Base-by-base conservation (phyloP, 371 early-diverging fungal species). In the Mortierella sp. region DNA sequence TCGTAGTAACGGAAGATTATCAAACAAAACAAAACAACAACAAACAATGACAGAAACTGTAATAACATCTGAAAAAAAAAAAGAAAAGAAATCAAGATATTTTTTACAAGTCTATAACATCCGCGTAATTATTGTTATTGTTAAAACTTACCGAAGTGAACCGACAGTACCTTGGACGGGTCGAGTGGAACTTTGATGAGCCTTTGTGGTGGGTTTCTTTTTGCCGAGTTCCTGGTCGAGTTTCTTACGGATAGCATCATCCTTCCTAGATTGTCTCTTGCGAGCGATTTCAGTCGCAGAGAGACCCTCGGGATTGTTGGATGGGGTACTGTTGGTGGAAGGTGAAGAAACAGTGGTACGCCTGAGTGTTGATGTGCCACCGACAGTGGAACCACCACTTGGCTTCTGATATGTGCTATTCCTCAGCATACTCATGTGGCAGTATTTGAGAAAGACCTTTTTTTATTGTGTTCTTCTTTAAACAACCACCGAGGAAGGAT, bases 191-290 rank as follows among this genome's bases (percentile, higher is more conserved):
- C 69, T 72, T 9, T 51, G 51, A 58, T 83, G 77, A 35, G 76
- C 64, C 29, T 72, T 53, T 32, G 73, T 75, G 17, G 66, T 35
- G 1, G 80, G 60, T 15, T 76, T 76, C 78, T 92, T 92, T 64
- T 88, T 90, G 65, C 86, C 89, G n/a, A 93, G 85, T 56, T 92
- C 93, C 49, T 90, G 88, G 70, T 92, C 93, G 7, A 91, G 84
- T 83, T 91, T 92, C 76, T 92, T 92, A 69, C 93, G 87, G 68
- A 93, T 92, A 29, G 88, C 90, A 86, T 93, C 83, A 51, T 83
- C 83, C 42, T 83, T 83, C 19, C 80, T 58, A 17, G 67, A 49
- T 60, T 79, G 80, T 56, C 83, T 51, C 43, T 80, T 83, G 37
- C 83, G 72, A 7, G 83, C 83, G 35, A 80, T 55, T 57, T 83